Evolutionary conservation across 2,329 filamentous ascomycete species (phyloP).

Genomic region (Lithohypha guttulata): DNA sequence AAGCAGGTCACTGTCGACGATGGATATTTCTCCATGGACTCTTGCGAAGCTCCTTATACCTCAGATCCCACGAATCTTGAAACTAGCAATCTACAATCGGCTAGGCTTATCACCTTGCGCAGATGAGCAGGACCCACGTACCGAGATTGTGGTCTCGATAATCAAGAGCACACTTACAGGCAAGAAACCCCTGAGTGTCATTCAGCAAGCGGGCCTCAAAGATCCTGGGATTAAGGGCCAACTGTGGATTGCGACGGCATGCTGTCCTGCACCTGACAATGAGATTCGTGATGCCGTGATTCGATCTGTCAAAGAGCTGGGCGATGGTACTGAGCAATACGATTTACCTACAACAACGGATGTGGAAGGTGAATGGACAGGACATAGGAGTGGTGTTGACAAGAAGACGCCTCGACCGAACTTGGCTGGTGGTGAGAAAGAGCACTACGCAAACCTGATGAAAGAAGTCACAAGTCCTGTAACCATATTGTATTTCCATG

Average conservation of each 20-base stretch:
- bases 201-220: slow-evolving; percentile 52
- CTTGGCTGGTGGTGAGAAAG: slow-evolving; percentile 28
- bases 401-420: slow-evolving; percentile 30
- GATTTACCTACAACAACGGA: slow-evolving; percentile 26
- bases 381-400: slow-evolving; percentile 30
- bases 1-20: too few species aligned
- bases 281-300: slow-evolving; percentile 24
- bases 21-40: slow-evolving; percentile 26
- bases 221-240: slow-evolving; percentile 63
- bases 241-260: slow-evolving; percentile 69
- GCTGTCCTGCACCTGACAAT: slow-evolving; percentile 44
- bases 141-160: slow-evolving; percentile 59
- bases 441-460: slow-evolving; percentile 32
- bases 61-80: slow-evolving; percentile 33
- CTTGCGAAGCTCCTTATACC: slow-evolving; percentile 30
- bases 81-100: slow-evolving; percentile 32
- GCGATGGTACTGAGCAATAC: slow-evolving; percentile 30
- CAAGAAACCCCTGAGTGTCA: slow-evolving; percentile 44
- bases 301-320: slow-evolving; percentile 30
- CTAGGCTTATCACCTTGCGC: slow-evolving; percentile 59
- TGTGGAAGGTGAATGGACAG: slow-evolving; percentile 38
- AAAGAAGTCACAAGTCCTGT: slow-evolving; percentile 30
- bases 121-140: slow-evolving; percentile 67
- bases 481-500: slow-evolving; percentile 38
- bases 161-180: slow-evolving; percentile 54